A percentile compares a stretch with the other conserved stretches of the same genome.
Evolutionary conservation across 2,329 filamentous ascomycete species (phyloP).

Genomic region (Sordariomycetes sp.): DNA sequence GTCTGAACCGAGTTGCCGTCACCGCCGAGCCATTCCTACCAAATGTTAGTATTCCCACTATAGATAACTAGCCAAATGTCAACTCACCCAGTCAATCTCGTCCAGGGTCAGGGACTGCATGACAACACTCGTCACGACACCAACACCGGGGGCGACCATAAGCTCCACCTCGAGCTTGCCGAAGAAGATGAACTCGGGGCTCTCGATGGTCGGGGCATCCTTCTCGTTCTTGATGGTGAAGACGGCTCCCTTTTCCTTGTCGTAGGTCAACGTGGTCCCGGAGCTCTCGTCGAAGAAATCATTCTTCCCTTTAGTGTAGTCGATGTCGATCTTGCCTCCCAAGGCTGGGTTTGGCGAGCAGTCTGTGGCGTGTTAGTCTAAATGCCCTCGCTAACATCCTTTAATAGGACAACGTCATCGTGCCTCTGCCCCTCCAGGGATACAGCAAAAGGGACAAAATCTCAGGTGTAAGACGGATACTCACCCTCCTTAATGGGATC

Average conservation of each 20-base stretch:
- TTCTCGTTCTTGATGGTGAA: constrained; percentile 58
- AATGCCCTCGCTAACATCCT: too few relatives aligned
- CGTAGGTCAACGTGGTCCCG: constrained; percentile 38
- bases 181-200: constrained; percentile 92
- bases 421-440: too few relatives aligned
- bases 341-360: constrained; percentile 73
- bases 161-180: constrained; percentile 72
- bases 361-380: constrained; percentile 17
- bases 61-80: background rate
- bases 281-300: constrained; percentile 35
- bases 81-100: constrained; percentile 75
- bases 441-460: too few relatives aligned
- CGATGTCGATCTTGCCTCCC: constrained; percentile 50
- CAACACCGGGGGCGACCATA: constrained; percentile 68
- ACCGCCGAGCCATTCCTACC: constrained; percentile 46
- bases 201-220: constrained; percentile 62
- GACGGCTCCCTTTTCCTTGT: constrained; percentile 33
- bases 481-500: constrained; percentile 42
- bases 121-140: constrained; percentile 83
- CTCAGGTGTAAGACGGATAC: constrained; percentile 7
- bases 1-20: constrained; percentile 67
- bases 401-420: too few relatives aligned
- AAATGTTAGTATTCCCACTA: background rate
- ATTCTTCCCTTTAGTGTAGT: constrained; percentile 67
- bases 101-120: constrained; percentile 82